These are phyloP conservation scores for Echium plantagineum DNA, from an alignment of 257 asterid species.

Conservation along the genomic window DNA sequence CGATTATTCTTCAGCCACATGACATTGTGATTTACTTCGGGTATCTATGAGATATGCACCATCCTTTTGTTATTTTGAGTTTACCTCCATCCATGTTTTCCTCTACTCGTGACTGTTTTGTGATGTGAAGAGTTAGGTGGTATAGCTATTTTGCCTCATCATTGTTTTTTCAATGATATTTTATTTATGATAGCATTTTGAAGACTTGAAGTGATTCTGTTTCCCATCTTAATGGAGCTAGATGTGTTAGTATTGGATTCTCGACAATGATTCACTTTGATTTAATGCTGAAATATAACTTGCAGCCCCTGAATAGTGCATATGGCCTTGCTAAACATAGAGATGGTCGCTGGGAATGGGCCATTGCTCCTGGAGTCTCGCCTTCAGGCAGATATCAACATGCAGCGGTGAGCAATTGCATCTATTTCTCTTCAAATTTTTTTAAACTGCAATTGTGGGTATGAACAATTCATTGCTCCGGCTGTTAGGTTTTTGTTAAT, in stretches of 20 bases:
- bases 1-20: too few species aligned
- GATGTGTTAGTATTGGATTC: background rate
- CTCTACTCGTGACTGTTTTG: background rate
- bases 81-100: too few species aligned
- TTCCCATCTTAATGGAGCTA: background rate
- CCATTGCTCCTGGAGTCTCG: conserved; percentile 99
- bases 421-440: background rate
- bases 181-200: background rate
- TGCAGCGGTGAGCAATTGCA: conserved; percentile 64
- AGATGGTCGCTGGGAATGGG: conserved; percentile 99
- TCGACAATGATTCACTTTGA: background rate
- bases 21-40: too few species aligned
- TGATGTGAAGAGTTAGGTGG: background rate
- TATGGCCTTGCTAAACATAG: conserved; percentile 99
- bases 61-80: too few species aligned
- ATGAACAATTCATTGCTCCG: background rate
- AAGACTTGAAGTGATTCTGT: background rate
- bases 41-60: too few species aligned
- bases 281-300: conserved; percentile 2
- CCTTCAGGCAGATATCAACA: conserved; percentile 99
- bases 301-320: conserved; percentile 95
- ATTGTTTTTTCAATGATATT: background rate
- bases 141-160: background rate
- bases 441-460: background rate
- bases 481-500: conserved; percentile 80